Base-by-base conservation (phyloP, 139 green algal genomes). In the Chlorella sp. region DNA sequence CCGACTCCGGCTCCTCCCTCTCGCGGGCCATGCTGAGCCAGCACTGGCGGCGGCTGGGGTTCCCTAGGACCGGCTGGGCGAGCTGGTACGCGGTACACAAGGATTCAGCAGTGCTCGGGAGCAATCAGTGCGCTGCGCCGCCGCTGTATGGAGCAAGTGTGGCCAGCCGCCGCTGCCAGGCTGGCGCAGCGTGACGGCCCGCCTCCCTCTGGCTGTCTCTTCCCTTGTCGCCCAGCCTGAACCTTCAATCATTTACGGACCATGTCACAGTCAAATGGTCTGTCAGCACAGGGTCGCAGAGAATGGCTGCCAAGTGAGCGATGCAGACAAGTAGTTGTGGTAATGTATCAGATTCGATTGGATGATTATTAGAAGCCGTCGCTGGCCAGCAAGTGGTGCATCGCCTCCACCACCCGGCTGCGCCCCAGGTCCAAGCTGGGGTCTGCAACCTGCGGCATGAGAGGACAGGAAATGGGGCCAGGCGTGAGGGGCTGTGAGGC, bases 301-400 rank as follows among this genome's bases (percentile, higher is more conserved):
- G 48, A 16, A 9, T 57, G 48, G 48, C 48, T 57, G 48, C 48
- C 48, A 9, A 57, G 48, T 57, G 48, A 57, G 48, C 48, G 9
- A 9, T 16, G 9, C 48, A 57, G 9, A 9, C 48, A 5, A 5
- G 48, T 5, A 57, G 48, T n/a, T n/a, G n/a, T n/a, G n/a, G n/a
- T n/a, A n/a, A n/a, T n/a, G n/a, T 57, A 57, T 5, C 48, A 57
- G 9, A 57, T 57, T 57, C 9, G 48, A 57, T 9, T 57, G 48
- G 9, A 57, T 57, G 48, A 57, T 57, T 57, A 57, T 95, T 83
- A 98, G 84, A 97, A 96, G 34, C 96, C 96, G 77, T 98, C 96
- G 0, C 82, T 96, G 7, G 91, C 89, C 37, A 98, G 92, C 66
- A 98, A 91, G 69, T 93, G 79, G 81, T 95, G 93, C 83, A 98